These are phyloP conservation scores for Dactylellina parvicollis DNA, from an alignment of 2,329 filamentous ascomycete genomes.

Conservation along the genomic window DNA sequence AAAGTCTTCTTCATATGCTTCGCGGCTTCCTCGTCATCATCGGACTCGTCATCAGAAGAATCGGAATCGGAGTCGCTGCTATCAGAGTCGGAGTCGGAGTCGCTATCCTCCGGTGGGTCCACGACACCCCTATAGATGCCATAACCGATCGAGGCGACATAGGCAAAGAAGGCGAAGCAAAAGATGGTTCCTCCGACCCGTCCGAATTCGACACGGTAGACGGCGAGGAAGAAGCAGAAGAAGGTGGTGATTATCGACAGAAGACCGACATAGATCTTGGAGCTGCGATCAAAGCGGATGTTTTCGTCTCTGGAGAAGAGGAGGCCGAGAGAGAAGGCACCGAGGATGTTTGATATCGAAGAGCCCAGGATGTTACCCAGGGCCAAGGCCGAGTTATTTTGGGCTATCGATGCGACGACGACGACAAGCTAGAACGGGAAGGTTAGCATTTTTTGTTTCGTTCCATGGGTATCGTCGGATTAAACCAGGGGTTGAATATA, in stretches of 20 bases:
- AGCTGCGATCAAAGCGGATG: constrained; percentile 64
- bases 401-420: constrained; percentile 64
- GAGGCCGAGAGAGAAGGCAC: constrained; percentile 68
- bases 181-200: constrained; percentile 61
- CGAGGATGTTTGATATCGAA: constrained; percentile 68
- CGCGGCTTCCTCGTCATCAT: constrained; percentile 55
- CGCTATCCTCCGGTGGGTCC: constrained; percentile 62
- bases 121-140: constrained; percentile 64
- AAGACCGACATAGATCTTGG: constrained; percentile 64
- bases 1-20: constrained; percentile 45
- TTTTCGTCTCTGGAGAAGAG: constrained; percentile 61
- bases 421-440: constrained; percentile 63
- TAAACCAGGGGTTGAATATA: constrained; percentile 55
- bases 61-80: constrained; percentile 59
- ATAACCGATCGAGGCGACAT: constrained; percentile 63
- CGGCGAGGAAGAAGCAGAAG: constrained; percentile 60
- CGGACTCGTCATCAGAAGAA: constrained; percentile 56
- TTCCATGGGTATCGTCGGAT: not conserved
- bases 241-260: constrained; percentile 63
- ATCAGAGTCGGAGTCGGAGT: constrained; percentile 64
- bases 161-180: constrained; percentile 63
- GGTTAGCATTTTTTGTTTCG: not conserved
- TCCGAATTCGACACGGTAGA: constrained; percentile 59
- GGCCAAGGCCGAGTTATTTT: constrained; percentile 64
- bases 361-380: constrained; percentile 69